These are phyloP conservation scores for Calocybe gangraenosa DNA, from an alignment of 768 basidiomycete genomes.

Conservation along the genomic window DNA sequence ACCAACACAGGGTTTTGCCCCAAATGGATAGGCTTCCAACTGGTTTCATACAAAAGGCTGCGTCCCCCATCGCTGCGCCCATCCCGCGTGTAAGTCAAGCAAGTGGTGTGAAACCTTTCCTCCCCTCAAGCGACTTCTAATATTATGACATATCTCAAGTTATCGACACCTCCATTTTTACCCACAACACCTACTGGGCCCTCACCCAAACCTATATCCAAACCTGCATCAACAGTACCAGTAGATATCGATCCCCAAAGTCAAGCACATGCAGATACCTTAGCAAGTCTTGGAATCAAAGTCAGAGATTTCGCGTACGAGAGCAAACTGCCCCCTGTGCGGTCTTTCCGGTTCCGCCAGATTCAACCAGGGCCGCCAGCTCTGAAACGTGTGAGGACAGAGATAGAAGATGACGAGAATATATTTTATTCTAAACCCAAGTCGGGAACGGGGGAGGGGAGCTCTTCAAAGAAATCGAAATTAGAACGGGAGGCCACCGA, in stretches of 20 bases:
- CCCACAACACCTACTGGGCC: constrained; percentile 7
- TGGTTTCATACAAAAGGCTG: constrained; percentile 16
- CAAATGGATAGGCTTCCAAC: constrained; percentile 12
- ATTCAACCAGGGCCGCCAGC: constrained; percentile 38
- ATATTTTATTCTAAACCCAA: constrained; percentile 2
- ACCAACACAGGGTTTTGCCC: constrained; percentile 13
- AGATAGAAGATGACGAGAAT: constrained; percentile 21
- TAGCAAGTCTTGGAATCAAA: constrained; percentile 36
- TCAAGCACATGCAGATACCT: constrained; percentile 15
- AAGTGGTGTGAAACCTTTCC: constrained; percentile 20
- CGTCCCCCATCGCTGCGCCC: constrained; percentile 12
- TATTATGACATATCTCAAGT: constrained; percentile 19
- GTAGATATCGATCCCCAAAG: constrained; percentile 21
- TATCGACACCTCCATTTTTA: constrained; percentile 8
- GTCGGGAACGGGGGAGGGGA: constrained; percentile 5
- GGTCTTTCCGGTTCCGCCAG: constrained; percentile 46
- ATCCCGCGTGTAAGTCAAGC: constrained; percentile 32
- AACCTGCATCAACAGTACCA: constrained; percentile 17
- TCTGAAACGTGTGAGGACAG: constrained; percentile 24
- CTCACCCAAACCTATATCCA: constrained; percentile 14
- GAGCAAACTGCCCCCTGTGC: constrained; percentile 58
- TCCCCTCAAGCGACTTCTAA: constrained; percentile 28
- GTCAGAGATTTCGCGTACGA: constrained; percentile 68
- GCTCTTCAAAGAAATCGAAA: constrained; percentile 19
- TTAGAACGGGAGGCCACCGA: constrained; percentile 31